phyloP scores from a whole-genome alignment of 2,329 filamentous ascomycete species.

The Uncinocarpus reesii region DNA sequence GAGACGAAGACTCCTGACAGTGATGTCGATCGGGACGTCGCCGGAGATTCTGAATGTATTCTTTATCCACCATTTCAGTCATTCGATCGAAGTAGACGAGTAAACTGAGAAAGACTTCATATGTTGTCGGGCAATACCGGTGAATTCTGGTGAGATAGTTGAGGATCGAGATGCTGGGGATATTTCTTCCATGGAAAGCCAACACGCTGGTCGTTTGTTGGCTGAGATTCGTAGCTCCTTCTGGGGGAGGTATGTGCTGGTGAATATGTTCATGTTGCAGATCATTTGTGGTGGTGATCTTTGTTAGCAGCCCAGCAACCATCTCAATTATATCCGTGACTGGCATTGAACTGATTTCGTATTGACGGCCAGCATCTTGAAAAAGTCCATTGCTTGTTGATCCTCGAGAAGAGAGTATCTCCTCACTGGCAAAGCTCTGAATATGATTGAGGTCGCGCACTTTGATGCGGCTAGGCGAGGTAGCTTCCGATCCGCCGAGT shows the following conservation, averaged over 20 bases:
- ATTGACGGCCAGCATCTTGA: constrained; percentile 51
- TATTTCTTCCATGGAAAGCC: constrained; percentile 95
- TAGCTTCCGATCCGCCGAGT: constrained; percentile 32
- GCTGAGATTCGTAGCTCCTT: constrained; percentile 47
- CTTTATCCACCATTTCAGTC: constrained; percentile 87
- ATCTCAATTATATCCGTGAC: constrained; percentile 97
- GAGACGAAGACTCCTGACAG: constrained; percentile 16
- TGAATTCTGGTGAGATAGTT: constrained; percentile 95
- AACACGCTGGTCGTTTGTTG: constrained; percentile 64
- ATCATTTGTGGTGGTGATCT: constrained; percentile 96
- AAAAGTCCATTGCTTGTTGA: constrained; percentile 15
- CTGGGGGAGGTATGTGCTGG: constrained; percentile 55
- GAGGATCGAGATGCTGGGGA: constrained; percentile 90
- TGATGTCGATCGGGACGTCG: constrained; percentile 18
- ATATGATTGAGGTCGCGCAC: constrained; percentile 86
- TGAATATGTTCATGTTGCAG: constrained; percentile 85
- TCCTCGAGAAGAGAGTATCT: constrained; percentile 44
- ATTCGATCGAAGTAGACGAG: constrained; percentile 98
- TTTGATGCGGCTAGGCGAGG: constrained; percentile 55
- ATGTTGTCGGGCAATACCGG: constrained; percentile 97
- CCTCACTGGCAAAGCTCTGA: constrained; percentile 72
- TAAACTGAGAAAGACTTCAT: constrained; percentile 91
- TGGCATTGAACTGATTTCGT: constrained; percentile 96
- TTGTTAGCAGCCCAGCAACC: constrained; percentile 90
- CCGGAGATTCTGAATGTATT: constrained; percentile 23